These are phyloP conservation scores for Nicotiana noctiflora DNA, from an alignment of 257 asterid species.

Conservation along the genomic window DNA sequence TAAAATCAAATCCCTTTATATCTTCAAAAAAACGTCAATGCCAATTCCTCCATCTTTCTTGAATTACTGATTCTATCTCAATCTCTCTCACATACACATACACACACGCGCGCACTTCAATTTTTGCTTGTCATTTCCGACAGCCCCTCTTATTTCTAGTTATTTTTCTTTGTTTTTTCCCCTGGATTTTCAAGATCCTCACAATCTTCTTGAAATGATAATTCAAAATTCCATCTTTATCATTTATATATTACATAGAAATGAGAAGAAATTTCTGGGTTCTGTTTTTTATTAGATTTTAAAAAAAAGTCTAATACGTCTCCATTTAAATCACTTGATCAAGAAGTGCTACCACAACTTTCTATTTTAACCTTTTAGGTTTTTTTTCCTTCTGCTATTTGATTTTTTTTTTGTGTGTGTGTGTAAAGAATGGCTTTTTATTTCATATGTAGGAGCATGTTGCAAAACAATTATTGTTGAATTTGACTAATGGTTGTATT, in stretches of 20 bases:
- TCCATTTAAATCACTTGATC: not conserved
- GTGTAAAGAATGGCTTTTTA: not conserved
- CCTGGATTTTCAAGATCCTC: constrained; percentile 1
- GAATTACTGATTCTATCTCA: not conserved
- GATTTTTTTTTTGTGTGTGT: not conserved
- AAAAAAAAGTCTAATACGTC: not conserved
- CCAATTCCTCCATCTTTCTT: not conserved
- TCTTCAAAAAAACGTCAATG: constrained; percentile 7
- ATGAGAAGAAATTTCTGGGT: not conserved
- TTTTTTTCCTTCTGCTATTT: not conserved
- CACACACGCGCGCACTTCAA: not conserved
- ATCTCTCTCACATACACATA: too few species aligned
- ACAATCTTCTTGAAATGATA: not conserved
- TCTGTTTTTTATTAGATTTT: not conserved
- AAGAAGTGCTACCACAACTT: not conserved
- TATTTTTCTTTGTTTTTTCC: not conserved
- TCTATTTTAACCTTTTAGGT: not conserved
- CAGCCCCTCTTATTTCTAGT: not conserved
- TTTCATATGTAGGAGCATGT: not conserved
- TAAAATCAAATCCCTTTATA: not conserved
- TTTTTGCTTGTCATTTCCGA: not conserved
- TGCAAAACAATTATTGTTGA: not conserved
- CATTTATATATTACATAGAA: not conserved
- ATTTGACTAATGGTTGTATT: not conserved
- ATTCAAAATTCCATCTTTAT: not conserved